Conservation (phyloP, 345 rosid genomes). For the Camelina sativa region DNA sequence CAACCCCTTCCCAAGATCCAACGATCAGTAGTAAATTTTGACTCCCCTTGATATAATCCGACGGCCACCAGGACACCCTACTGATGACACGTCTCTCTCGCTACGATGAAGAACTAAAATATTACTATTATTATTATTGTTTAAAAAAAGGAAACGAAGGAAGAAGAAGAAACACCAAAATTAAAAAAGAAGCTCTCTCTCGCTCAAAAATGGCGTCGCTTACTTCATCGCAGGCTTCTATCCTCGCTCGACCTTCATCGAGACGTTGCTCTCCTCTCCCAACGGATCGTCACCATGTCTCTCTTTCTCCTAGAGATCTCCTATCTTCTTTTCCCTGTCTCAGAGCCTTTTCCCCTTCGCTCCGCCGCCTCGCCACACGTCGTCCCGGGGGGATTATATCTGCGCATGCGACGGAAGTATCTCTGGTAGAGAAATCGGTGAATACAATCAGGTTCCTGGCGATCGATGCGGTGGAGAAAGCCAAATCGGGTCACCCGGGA, state of each 20-base stretch:
- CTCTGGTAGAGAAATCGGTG: constrained; percentile 42
- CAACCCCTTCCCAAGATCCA: constrained; percentile 9
- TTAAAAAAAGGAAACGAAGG: background rate
- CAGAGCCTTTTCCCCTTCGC: constrained; percentile 44
- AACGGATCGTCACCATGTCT: constrained; percentile 44
- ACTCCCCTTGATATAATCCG: background rate
- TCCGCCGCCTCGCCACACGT: constrained; percentile 38
- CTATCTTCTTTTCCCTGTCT: constrained; percentile 51
- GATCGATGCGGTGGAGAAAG: constrained; percentile 63
- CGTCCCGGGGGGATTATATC: constrained; percentile 32
- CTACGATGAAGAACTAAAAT: background rate
- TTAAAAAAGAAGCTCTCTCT: no score
- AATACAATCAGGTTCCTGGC: constrained; percentile 55
- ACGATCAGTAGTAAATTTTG: constrained; percentile 12
- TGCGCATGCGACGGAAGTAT: constrained; percentile 16
- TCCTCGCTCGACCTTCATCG: constrained; percentile 50
- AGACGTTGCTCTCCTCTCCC: constrained; percentile 30
- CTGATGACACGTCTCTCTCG: background rate
- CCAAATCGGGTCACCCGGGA: constrained; percentile 66
- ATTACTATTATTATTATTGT: background rate
- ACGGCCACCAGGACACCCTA: background rate
- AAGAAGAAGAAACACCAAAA: background rate
- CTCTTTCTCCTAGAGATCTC: constrained; percentile 27
- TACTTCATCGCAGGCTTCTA: constrained; percentile 58
- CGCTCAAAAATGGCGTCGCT: constrained; percentile 53